These are phyloP conservation scores for Schizothecium vesticola DNA, from an alignment of 495 filamentous ascomycete genomes.

Conservation along the genomic window DNA sequence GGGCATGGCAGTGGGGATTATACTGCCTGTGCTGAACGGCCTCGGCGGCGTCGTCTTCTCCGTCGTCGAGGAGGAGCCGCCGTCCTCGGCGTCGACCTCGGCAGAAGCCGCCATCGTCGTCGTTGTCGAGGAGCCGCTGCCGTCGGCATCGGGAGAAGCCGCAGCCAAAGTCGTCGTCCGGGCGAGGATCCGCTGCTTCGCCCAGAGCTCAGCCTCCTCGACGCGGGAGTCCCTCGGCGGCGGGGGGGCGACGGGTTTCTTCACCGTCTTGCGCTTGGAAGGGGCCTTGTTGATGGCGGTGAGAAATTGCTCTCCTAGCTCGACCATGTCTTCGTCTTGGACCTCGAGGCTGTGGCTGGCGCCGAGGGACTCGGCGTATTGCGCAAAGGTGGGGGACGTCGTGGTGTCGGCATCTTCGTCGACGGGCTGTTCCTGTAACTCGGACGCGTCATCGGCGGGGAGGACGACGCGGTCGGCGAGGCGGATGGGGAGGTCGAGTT, in stretches of 20 bases:
- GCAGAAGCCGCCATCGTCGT: too few relatives aligned
- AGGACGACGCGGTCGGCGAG: slow-evolving; percentile 35
- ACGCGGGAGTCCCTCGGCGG: slow-evolving; percentile 29
- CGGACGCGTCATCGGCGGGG: slow-evolving; percentile 29
- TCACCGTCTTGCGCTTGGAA: not conserved
- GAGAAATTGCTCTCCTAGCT: not conserved
- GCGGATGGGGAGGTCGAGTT: slow-evolving; percentile 57
- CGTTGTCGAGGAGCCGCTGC: too few relatives aligned
- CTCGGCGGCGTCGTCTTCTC: too few relatives aligned
- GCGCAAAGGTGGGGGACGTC: slow-evolving; percentile 1
- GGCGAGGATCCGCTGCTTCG: slow-evolving; percentile 23
- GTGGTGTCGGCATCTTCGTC: slow-evolving; percentile 5
- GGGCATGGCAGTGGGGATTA: too few relatives aligned
- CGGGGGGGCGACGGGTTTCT: not conserved
- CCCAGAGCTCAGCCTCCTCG: slow-evolving; percentile 32
- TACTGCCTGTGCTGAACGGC: too few relatives aligned
- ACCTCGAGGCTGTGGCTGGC: slow-evolving; percentile 16
- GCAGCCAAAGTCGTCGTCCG: slow-evolving; percentile 10
- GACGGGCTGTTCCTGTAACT: slow-evolving; percentile 11
- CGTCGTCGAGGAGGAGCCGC: too few relatives aligned
- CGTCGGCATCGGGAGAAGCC: too few relatives aligned
- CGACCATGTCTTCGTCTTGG: slow-evolving; percentile 18
- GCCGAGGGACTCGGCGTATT: slow-evolving; percentile 15
- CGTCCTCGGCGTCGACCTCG: too few relatives aligned
- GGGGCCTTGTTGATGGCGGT: not conserved